Evolutionary conservation across 306 rosid species (phyloP), one percentile per base, ranked within the genome.

Genomic region (Cicer arietinum): DNA sequence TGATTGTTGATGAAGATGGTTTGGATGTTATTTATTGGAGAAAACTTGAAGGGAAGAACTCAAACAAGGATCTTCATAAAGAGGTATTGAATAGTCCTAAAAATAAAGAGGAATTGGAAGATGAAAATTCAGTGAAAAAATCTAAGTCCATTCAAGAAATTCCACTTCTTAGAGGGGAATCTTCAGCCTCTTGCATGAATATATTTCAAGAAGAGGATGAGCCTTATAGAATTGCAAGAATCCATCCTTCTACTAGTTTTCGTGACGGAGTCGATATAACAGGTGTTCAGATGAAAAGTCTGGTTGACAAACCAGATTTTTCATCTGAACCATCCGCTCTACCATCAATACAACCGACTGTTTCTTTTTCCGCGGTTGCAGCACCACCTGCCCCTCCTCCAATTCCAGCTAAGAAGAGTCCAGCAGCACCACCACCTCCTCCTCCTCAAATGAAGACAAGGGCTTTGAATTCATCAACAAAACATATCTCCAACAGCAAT

Each of bases 11-110:
- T 77, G 98, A 91, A 67, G 82, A 89, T 84, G 98, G 98, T 53
- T 86, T 94, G 65, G 98, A 94, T 79, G 98, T 94, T 75, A 67
- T 91, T 72, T 91, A 94, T 74, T 94, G 96, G 98, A 87, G 91
- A 75, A 90, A 85, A 43, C 96, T 91, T 42, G 87, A 89, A 68
- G 88, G 65, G 25, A 91, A 48, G 44, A 83, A 77, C 58, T 77
- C 87, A 1, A 77, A 51, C 20, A 80, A 69, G 46, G 72, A 79
- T 76, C 71, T 82, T 8, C 40, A 14, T 5, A 89, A 82, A 54
- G 91, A 88, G 69, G 73, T 65, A 0, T 54, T 81, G n/a, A 57
- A 64, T 20, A 71, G 76, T 67, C 17, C 54, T 0, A 67, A 61
- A 40, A 62, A 10, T 6, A 54, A 57, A 17, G 78, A 74, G 74